Evolutionary conservation across 306 rosid species (phyloP), one percentile per base, ranked within the genome.

Genomic region (Sindora glabra): DNA sequence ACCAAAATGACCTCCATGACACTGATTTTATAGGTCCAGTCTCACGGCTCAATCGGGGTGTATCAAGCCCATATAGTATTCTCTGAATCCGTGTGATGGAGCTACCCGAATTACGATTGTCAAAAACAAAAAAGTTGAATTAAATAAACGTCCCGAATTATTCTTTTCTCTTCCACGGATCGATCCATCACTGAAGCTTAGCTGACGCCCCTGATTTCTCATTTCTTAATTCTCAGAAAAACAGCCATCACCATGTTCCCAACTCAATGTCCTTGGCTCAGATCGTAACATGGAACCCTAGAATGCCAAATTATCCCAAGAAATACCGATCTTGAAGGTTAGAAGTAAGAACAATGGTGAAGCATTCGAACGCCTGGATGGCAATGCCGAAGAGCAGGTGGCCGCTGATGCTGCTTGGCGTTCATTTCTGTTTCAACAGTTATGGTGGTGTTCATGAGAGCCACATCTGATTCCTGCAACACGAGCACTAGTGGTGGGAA

Each of bases 401-500:
- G 89, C 69, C 67, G 14, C 40, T 87, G 68, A 48, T 79, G 74
- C 37, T 74, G 56, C 50, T n/a, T 84, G 24, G 86, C 83, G 2
- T 17, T 81, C 69, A 62, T 87, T 60, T 87, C 83, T 8, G 67
- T 87, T 25, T 87, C 89, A 22, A 81, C 89, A 6, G 83, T 68
- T 3, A 81, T 70, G 76, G 70, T 87, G 5, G 60, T 84, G 55
- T 61, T 87, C 47, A 67, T 81, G 69, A 77, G 85, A 71, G 26
- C 77, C 30, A 56, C 73, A 1, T 78, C 81, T n/a, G 81, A 80
- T 80, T 75, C 83, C 6, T 84, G 89, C 51, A 58, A 47, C 49
- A 49, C 71, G 14, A 58, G 32, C 13, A 18, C 1, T 5, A 59
- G n/a, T n/a, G n/a, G n/a, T n/a, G n/a, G n/a, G n/a, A n/a, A n/a